phyloP scores from a whole-genome alignment of 2,329 filamentous ascomycete species.

The Cladorrhinum sp. region DNA sequence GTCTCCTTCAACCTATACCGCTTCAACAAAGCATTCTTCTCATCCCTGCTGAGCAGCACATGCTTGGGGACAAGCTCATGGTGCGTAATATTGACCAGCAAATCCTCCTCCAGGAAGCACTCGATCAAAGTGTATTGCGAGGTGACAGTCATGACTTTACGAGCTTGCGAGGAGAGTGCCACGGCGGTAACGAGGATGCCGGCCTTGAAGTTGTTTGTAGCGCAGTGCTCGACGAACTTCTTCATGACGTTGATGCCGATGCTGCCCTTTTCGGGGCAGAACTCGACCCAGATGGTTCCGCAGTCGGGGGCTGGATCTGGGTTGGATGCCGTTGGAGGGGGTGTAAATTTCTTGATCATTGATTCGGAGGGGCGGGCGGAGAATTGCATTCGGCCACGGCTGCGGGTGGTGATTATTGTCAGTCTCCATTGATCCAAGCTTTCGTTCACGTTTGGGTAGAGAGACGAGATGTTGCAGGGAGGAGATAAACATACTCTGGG shows the following conservation, averaged over 20 bases:
- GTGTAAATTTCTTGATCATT: conserved; percentile 83
- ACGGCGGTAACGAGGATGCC: conserved; percentile 87
- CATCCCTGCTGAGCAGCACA: conserved; percentile 81
- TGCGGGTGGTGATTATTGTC: conserved; percentile 37
- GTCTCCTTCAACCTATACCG: conserved; percentile 96
- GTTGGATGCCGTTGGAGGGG: conserved; percentile 64
- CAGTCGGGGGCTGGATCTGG: conserved; percentile 70
- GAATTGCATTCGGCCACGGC: conserved; percentile 81
- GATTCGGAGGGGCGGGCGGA: conserved; percentile 77
- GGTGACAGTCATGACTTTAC: conserved; percentile 79
- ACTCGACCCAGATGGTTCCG: conserved; percentile 91
- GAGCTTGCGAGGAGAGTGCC: conserved; percentile 78
- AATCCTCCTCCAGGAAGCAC: conserved; percentile 91
- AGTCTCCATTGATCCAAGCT: neutral
- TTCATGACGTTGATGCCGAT: conserved; percentile 93
- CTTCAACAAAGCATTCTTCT: conserved; percentile 81
- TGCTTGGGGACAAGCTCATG: conserved; percentile 96
- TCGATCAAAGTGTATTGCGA: conserved; percentile 78
- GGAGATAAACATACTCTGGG: conserved; percentile 60
- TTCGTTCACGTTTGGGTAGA: neutral
- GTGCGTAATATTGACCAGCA: conserved; percentile 96
- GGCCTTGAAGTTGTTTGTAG: conserved; percentile 76
- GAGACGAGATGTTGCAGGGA: neutral
- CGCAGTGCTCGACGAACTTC: conserved; percentile 78
- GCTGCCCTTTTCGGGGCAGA: conserved; percentile 65